phyloP scores from a whole-genome alignment of 2,329 filamentous ascomycete species.

The Exophiala aquamarina region DNA sequence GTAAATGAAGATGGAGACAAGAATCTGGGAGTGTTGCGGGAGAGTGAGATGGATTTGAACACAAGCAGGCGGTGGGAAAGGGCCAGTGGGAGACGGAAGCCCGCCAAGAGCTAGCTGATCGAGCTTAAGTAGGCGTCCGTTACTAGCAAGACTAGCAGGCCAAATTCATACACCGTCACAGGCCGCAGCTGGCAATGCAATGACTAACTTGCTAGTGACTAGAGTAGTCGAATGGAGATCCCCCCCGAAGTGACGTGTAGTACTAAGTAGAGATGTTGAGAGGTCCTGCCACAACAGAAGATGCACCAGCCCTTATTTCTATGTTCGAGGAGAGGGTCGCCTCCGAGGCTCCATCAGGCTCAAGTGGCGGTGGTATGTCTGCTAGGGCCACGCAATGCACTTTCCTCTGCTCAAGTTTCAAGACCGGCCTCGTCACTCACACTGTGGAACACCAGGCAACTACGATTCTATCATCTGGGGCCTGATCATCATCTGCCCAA shows the following conservation, averaged over 20 bases:
- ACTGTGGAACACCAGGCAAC: conserved; percentile 16
- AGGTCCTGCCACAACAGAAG: no score
- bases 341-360: no score
- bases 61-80: conserved; percentile 26
- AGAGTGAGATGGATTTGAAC: conserved; percentile 27
- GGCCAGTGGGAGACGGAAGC: conserved; percentile 9
- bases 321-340: no score
- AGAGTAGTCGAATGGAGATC: no score
- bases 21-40: conserved; percentile 18
- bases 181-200: not conserved
- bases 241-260: no score
- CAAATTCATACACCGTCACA: conserved; percentile 2
- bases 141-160: not conserved
- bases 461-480: conserved; percentile 8
- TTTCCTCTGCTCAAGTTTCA: conserved; percentile 4
- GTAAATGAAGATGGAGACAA: conserved; percentile 15
- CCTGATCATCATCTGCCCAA: not conserved
- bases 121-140: conserved; percentile 3
- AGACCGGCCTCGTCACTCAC: conserved; percentile 23
- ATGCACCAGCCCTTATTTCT: no score
- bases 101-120: conserved; percentile 15
- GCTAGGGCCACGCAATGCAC: conserved; percentile 26
- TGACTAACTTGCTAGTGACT: conserved; percentile 1
- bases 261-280: no score
- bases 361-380: not conserved